Evolutionary conservation across 345 rosid species (phyloP).

Genomic region (Hypericum androsaemum): DNA sequence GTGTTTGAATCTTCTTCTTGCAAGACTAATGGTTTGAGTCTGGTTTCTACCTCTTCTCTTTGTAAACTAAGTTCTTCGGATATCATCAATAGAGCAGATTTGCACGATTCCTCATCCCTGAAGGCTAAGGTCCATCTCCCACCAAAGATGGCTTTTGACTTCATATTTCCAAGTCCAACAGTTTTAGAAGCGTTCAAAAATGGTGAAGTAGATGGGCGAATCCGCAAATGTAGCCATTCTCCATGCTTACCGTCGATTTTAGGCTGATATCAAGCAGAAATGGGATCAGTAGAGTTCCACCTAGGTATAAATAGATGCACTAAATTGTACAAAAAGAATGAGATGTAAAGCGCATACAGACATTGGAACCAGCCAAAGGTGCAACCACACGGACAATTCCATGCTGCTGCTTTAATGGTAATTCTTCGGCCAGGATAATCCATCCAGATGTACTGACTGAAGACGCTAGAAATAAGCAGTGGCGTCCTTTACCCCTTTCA

Average conservation of each 20-base stretch:
- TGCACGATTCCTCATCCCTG: conserved; percentile 68
- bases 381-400: conserved; percentile 75
- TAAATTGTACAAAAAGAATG: background rate
- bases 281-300: background rate
- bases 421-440: conserved; percentile 77
- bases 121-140: conserved; percentile 98
- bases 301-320: too few relatives aligned
- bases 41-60: conserved; percentile 63
- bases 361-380: conserved; percentile 78
- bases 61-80: conserved; percentile 49
- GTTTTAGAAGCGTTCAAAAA: conserved; percentile 48
- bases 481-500: conserved; percentile 88
- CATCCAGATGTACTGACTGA: conserved; percentile 70
- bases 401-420: conserved; percentile 42
- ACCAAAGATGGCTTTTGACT: conserved; percentile 63
- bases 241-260: conserved; percentile 67
- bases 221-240: conserved; percentile 80
- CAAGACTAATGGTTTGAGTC: conserved; percentile 52
- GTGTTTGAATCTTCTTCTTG: conserved; percentile 27
- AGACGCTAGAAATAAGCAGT: conserved; percentile 55
- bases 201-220: conserved; percentile 71
- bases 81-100: conserved; percentile 59
- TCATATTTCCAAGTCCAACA: conserved; percentile 25
- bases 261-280: conserved; percentile 40
- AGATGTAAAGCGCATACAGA: conserved; percentile 22